Percentiles rank a stretch among this genome's conserved stretches.
These are phyloP conservation scores for Kregervanrija fluxuum DNA, from an alignment of 805 yeast genomes.

Conservation along the genomic window DNA sequence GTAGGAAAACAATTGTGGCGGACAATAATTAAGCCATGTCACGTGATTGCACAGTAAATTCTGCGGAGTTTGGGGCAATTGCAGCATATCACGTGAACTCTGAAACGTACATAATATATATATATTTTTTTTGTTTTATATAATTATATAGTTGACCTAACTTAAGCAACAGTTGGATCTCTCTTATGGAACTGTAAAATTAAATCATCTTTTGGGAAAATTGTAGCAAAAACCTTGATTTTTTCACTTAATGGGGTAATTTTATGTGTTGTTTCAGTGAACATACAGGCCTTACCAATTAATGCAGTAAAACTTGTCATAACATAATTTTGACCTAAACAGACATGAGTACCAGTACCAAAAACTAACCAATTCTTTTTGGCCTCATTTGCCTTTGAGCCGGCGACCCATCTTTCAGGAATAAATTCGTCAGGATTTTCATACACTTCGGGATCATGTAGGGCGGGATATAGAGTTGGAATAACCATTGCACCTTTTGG, in stretches of 20 bases:
- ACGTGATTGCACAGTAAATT: too few relatives aligned
- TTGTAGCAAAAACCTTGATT: slow-evolving; percentile 94
- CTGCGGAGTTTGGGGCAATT: too few relatives aligned
- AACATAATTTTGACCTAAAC: slow-evolving; percentile 92
- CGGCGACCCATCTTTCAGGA: slow-evolving; percentile 92
- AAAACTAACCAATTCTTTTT: slow-evolving; percentile 93
- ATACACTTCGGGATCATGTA: slow-evolving; percentile 96
- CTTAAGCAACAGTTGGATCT: slow-evolving; percentile 35
- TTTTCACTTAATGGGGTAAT: slow-evolving; percentile 83
- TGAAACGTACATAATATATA: too few relatives aligned
- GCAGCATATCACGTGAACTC: too few relatives aligned
- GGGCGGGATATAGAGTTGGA: slow-evolving; percentile 91
- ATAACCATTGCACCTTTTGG: slow-evolving; percentile 97
- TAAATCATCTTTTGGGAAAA: slow-evolving; percentile 95
- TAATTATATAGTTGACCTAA: not conserved
- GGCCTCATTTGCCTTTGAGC: slow-evolving; percentile 65
- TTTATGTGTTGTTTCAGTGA: slow-evolving; percentile 73
- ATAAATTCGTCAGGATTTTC: slow-evolving; percentile 89
- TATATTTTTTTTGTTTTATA: too few relatives aligned
- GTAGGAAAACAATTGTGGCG: too few relatives aligned
- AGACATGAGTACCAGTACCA: slow-evolving; percentile 95
- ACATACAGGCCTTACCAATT: slow-evolving; percentile 84
- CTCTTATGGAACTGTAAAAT: slow-evolving; percentile 65
- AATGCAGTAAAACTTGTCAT: slow-evolving; percentile 81
- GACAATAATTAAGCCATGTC: too few relatives aligned